phyloP scores from a whole-genome alignment of 1,284 basidiomycete genomes.

The Papiliotrema fonsecae region DNA sequence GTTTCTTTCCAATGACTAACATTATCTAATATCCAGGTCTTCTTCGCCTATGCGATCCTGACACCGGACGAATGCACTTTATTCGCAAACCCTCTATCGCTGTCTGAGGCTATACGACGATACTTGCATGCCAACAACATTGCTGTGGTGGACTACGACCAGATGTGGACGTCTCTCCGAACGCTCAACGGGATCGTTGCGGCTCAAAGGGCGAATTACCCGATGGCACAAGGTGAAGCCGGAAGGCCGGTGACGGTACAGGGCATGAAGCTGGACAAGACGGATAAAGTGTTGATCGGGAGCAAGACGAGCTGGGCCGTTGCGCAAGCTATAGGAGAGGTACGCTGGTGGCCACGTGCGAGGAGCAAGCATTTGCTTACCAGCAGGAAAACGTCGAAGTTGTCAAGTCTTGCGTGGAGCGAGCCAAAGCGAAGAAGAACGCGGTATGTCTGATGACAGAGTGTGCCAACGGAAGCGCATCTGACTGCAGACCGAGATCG shows the following conservation, averaged over 20 bases:
- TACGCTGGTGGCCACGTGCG: constrained; percentile 30
- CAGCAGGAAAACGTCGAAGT: constrained; percentile 57
- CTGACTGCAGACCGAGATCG: constrained; percentile 59
- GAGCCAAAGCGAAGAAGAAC: constrained; percentile 89
- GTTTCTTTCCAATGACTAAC: background rate
- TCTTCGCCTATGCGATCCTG: constrained; percentile 86
- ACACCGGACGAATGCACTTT: constrained; percentile 63
- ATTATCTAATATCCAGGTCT: constrained; percentile 56
- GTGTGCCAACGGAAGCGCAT: background rate
- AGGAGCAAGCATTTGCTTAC: constrained; percentile 9
- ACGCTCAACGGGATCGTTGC: constrained; percentile 17
- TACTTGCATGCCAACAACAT: constrained; percentile 61
- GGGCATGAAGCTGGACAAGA: constrained; percentile 34
- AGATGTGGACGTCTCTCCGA: constrained; percentile 53
- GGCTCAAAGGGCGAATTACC: constrained; percentile 6
- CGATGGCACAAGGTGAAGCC: background rate
- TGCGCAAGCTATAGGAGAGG: constrained; percentile 67
- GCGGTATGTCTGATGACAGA: constrained; percentile 38
- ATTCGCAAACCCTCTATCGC: constrained; percentile 66
- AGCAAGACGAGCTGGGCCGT: constrained; percentile 73
- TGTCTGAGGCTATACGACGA: constrained; percentile 56
- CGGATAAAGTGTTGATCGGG: constrained; percentile 54
- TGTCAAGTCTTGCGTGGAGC: constrained; percentile 67
- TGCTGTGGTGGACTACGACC: constrained; percentile 65
- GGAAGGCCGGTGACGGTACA: constrained; percentile 6